These are phyloP conservation scores for Eucalyptus microcorys DNA, from an alignment of 345 rosid species.

Conservation along the genomic window DNA sequence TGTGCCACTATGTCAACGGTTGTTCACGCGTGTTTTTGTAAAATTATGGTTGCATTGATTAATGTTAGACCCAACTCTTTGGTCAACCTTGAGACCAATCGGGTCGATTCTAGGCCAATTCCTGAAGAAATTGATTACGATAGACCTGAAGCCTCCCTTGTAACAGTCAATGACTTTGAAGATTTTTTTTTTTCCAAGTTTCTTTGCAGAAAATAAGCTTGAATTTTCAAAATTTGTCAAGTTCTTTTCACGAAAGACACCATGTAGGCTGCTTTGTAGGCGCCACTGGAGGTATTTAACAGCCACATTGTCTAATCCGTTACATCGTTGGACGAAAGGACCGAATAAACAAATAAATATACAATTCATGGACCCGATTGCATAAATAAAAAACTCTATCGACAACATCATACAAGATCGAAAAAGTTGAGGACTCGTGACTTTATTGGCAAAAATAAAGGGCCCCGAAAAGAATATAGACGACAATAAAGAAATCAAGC, in stretches of 20 bases:
- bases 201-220: neutral
- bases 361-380: neutral
- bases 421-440: neutral
- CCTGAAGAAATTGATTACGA: neutral
- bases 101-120: neutral
- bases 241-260: neutral
- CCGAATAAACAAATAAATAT: neutral
- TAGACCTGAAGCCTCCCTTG: no score
- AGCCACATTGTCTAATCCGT: neutral
- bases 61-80: neutral
- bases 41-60: neutral
- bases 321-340: neutral
- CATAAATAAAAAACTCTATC: neutral
- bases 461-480: neutral
- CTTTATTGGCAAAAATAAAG: neutral
- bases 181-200: neutral
- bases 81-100: neutral
- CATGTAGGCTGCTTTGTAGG: neutral
- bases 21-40: neutral
- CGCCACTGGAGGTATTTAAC: neutral
- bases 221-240: neutral
- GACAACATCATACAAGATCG: neutral
- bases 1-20: neutral
- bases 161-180: neutral
- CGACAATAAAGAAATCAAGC: neutral